phyloP scores from a whole-genome alignment of 768 basidiomycete genomes.

The Sarcomyxa edulis region DNA sequence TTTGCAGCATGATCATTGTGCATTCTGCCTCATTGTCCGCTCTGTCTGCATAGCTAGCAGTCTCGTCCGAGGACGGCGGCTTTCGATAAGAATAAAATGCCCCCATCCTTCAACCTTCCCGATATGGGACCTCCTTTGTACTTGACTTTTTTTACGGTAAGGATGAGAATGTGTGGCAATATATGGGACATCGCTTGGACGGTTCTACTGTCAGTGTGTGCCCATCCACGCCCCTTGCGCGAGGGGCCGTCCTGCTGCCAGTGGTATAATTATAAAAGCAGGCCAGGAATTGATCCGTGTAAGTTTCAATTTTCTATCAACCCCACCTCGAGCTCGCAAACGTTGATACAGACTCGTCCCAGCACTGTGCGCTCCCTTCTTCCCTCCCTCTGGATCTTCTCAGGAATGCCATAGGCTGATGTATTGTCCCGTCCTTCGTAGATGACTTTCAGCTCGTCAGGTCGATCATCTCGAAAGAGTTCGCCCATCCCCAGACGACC shows the following conservation, averaged over 20 bases:
- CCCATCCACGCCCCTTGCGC: slow-evolving; percentile 32
- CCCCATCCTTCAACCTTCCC: slow-evolving; percentile 45
- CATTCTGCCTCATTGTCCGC: slow-evolving; percentile 24
- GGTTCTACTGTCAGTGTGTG: slow-evolving; percentile 31
- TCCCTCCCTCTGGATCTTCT: slow-evolving; percentile 20
- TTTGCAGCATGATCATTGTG: no score
- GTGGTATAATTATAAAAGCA: slow-evolving; percentile 42
- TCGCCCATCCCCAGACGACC: slow-evolving; percentile 14
- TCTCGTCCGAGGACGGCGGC: slow-evolving; percentile 34
- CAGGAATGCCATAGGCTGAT: slow-evolving; percentile 22
- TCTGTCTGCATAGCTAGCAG: slow-evolving; percentile 19
- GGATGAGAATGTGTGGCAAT: slow-evolving; percentile 35
- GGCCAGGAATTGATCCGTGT: slow-evolving; percentile 13
- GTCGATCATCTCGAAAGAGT: slow-evolving; percentile 21
- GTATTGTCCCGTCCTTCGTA: no score
- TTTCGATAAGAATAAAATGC: slow-evolving; percentile 31
- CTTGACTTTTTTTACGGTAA: slow-evolving; percentile 22
- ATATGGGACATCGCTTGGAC: no score
- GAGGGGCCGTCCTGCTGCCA: no score
- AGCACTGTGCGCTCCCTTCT: slow-evolving; percentile 27
- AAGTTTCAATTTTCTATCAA: slow-evolving; percentile 6
- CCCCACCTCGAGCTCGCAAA: slow-evolving; percentile 3
- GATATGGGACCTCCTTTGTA: slow-evolving; percentile 47
- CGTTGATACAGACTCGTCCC: slow-evolving; percentile 22
- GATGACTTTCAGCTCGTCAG: slow-evolving; percentile 41